These are phyloP conservation scores for Eimeria zaria DNA, from an alignment of 169 alveolate species.

Conservation along the genomic window DNA sequence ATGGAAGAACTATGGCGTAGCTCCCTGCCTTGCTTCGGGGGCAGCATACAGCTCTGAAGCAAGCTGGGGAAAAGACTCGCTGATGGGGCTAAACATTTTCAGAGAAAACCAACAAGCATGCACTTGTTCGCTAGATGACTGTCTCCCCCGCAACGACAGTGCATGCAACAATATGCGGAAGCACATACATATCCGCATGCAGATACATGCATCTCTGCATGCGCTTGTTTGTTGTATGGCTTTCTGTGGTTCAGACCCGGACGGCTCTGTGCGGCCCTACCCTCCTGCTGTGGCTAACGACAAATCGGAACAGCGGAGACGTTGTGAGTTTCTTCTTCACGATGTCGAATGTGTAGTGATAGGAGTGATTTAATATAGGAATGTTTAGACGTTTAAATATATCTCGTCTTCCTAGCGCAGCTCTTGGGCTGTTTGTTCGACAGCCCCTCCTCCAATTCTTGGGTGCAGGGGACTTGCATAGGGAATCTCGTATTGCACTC, in stretches of 20 bases:
- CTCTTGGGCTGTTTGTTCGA: not conserved
- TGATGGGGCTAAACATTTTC: too few relatives aligned
- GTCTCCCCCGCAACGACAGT: too few relatives aligned
- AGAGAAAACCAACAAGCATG: too few relatives aligned
- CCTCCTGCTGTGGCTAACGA: constrained; percentile 78
- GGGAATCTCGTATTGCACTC: not conserved
- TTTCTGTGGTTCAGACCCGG: constrained; percentile 78
- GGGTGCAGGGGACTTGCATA: not conserved
- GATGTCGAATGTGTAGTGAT: too few relatives aligned
- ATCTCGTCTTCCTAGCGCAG: not conserved
- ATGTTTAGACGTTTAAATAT: not conserved
- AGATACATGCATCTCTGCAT: not conserved
- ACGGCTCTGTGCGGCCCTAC: constrained; percentile 78
- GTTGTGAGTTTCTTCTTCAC: constrained; percentile 41
- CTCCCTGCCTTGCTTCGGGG: not conserved
- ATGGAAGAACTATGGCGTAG: too few relatives aligned
- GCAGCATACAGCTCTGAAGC: too few relatives aligned
- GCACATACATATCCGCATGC: not conserved
- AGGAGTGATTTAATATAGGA: too few relatives aligned
- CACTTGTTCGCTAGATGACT: too few relatives aligned
- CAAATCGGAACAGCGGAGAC: constrained; percentile 71
- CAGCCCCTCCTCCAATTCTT: not conserved
- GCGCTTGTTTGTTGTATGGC: not conserved
- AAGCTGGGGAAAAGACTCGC: too few relatives aligned
- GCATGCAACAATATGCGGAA: too few relatives aligned